Base-by-base conservation (phyloP, 2,329 filamentous ascomycete genomes). In the Paracamarosporium sp. region DNA sequence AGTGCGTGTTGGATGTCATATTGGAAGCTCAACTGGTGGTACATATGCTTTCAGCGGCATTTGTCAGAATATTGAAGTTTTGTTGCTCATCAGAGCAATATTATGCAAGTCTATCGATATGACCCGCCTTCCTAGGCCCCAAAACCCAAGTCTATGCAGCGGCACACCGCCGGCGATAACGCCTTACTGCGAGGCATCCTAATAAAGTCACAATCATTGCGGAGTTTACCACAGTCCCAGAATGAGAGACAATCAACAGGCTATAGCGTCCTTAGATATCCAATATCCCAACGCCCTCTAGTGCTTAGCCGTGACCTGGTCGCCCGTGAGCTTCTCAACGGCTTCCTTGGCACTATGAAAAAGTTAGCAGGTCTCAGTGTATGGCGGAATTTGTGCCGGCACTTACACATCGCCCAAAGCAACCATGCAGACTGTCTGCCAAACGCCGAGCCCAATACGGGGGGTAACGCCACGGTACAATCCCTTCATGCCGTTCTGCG, bases 361-460 rank as follows among this genome's bases (percentile, higher is more conserved):
- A 35, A 30, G 67, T 76, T 67, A 76, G 72, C 40, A 55, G 36
- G 27, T 22, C 11, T 43, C 28, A 48, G 12, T 11, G 15, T 22
- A 1, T 33, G n/a, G 6, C n/a, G 20, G n/a, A 30, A n/a, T 24
- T 55, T 38, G 40, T 12, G 24, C 31, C 24, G 13, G 51, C 68
- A 87, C 92, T 84, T 82, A 96, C 93, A 96, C 93, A 82, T 98
- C 95, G 81, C 95, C 95, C 80, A 98, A 85, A 74, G 94, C 95
- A 81, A 99, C 95, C 95, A 99, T 99, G 86, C 95, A 99, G 75
- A 99, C 90, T 62, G 95, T 99, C 86, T 99, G 95, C 95, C 95
- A 99, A 82, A 99, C 87, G 76, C 95, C 90, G 64, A 99, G 88
- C 69, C 93, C 93, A 77, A 99, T 93, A 78, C 95, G 90, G 71